These are phyloP conservation scores for Macrocybe gigantea DNA, from an alignment of 768 basidiomycete species.

Conservation along the genomic window DNA sequence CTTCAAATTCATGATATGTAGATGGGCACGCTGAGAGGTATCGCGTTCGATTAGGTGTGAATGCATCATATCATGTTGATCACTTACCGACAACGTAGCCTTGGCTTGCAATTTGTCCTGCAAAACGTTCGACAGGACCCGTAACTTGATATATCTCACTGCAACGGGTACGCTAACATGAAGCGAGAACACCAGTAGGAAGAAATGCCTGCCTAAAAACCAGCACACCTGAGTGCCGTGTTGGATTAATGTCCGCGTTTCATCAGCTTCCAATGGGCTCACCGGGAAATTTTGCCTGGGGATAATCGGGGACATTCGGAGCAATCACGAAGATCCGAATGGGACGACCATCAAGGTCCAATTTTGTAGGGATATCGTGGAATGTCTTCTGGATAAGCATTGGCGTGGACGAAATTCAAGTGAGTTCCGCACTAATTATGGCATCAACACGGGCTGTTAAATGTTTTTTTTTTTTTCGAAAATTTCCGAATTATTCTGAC, in stretches of 20 bases:
- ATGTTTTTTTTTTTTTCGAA: no score
- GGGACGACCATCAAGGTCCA: slow-evolving; percentile 51
- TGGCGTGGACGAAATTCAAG: slow-evolving; percentile 7
- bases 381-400: slow-evolving; percentile 84
- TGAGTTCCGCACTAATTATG: no score
- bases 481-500: no score
- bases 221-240: slow-evolving; percentile 54
- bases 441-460: no score
- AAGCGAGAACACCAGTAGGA: background rate
- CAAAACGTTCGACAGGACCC: slow-evolving; percentile 94
- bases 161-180: slow-evolving; percentile 1
- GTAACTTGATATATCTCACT: slow-evolving; percentile 97
- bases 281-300: slow-evolving; percentile 90
- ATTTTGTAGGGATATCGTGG: slow-evolving; percentile 70
- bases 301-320: slow-evolving; percentile 75
- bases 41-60: background rate
- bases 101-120: slow-evolving; percentile 81
- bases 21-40: slow-evolving; percentile 64
- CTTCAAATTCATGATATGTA: slow-evolving; percentile 88
- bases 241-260: background rate
- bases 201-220: slow-evolving; percentile 60
- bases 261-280: slow-evolving; percentile 3
- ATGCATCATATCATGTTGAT: background rate
- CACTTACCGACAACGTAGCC: slow-evolving; percentile 74
- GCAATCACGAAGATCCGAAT: slow-evolving; percentile 82